Conservation (phyloP, 208 protist species). For the Leishmania mexicana region DNA sequence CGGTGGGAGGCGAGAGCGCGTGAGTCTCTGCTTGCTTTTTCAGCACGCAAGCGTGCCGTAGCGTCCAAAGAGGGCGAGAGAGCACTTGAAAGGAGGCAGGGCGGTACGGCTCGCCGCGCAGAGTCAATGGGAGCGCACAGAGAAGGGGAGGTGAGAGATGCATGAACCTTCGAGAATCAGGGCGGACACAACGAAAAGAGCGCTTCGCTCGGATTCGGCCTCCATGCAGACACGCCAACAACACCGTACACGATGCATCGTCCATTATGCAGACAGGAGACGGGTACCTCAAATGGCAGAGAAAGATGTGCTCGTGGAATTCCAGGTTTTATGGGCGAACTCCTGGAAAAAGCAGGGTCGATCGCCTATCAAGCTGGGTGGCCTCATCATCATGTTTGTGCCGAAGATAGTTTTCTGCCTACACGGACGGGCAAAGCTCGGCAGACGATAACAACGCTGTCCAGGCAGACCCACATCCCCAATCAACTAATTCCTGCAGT, state of each 20-base stretch:
- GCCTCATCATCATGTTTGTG: neutral
- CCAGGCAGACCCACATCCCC: too few relatives aligned
- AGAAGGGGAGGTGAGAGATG: neutral
- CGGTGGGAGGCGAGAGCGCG: neutral
- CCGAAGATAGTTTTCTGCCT: neutral
- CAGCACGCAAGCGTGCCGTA: neutral
- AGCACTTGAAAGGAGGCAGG: neutral
- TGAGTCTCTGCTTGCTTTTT: neutral
- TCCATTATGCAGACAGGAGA: neutral
- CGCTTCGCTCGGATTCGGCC: neutral
- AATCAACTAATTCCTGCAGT: too few relatives aligned
- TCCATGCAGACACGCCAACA: neutral
- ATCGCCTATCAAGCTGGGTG: neutral
- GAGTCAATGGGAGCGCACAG: neutral
- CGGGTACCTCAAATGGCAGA: neutral
- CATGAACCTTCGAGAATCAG: neutral
- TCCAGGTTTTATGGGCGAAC: neutral
- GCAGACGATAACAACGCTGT: too few relatives aligned
- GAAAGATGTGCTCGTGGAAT: neutral
- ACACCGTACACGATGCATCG: neutral
- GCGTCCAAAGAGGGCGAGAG: neutral
- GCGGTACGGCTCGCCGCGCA: neutral
- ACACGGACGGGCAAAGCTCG: too few relatives aligned
- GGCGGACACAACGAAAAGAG: neutral
- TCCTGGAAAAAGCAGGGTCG: neutral